Conservation (phyloP, 179 eudicot genomes). For the Nepenthes alata region DNA sequence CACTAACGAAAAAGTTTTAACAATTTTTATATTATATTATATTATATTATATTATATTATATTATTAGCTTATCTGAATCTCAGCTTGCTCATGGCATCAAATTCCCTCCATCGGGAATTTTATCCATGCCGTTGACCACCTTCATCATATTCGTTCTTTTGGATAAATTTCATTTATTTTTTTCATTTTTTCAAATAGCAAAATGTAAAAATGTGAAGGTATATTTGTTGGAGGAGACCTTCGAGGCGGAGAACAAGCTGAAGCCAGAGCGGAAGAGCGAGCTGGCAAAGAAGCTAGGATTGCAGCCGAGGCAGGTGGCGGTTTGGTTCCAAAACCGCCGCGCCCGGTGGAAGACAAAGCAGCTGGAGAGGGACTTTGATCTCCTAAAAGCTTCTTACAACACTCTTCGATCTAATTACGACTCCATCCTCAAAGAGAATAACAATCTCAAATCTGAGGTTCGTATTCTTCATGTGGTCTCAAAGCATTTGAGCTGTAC, state of each 20-base stretch:
- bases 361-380: constrained; percentile 13
- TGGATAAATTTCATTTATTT: too few relatives aligned
- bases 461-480: neutral
- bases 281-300: constrained; percentile 14
- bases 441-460: constrained; percentile 11
- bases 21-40: too few relatives aligned
- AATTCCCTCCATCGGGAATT: too few relatives aligned
- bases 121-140: too few relatives aligned
- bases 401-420: constrained; percentile 4
- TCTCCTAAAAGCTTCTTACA: constrained; percentile 7
- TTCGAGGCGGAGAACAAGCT: constrained; percentile 11
- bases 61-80: too few relatives aligned
- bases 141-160: too few relatives aligned
- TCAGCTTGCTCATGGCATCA: too few relatives aligned
- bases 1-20: too few relatives aligned
- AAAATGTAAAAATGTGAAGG: neutral
- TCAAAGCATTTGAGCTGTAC: too few relatives aligned
- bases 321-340: constrained; percentile 11
- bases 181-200: too few relatives aligned
- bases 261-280: constrained; percentile 12
- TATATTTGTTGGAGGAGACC: constrained; percentile 10
- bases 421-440: constrained; percentile 2
- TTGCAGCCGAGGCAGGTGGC: constrained; percentile 14
- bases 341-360: constrained; percentile 15
- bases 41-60: too few relatives aligned